Evolutionary conservation across 2,329 filamentous ascomycete species (phyloP), one percentile per base, ranked within the genome.

Genomic region (Aspergillus versicolor): DNA sequence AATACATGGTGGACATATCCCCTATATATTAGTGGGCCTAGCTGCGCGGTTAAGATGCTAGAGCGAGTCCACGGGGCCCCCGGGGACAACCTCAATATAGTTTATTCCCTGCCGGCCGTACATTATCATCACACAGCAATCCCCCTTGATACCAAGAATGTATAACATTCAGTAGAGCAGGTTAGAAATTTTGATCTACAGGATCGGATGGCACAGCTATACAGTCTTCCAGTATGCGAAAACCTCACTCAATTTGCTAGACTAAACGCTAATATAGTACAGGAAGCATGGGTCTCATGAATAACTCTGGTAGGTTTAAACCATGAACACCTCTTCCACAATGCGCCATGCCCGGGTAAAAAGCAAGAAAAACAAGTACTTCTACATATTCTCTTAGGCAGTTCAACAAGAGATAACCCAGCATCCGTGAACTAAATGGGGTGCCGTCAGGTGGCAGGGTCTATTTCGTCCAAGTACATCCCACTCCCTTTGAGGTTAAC

Each of bases 401-500:
- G 15, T 13, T 37, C 34, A n/a, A 37, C 34, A 37, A 37, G 13
- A 37, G 12, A 15, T 44, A 15, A 15, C 15, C n/a, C n/a, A 15
- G 34, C 6, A 24, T 15, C 17, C 34, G 27, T 13, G 27, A 21
- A 34, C n/a, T 17, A 12, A 15, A 43, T 44, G 4, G 42, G 44
- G 37, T 8, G 27, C 21, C 17, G 19, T 54, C 50, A 61, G 21
- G 22, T 15, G 9, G 47, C 45, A 19, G 61, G 49, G 21, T 64
- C 58, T 52, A 64, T 58, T 48, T 70, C 70, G 44, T 70, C 69
- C 59, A 72, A 61, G 57, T 73, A 75, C 49, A 73, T 57, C 2
- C 67, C 67, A 53, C 60, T 67, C 19, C 70, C 67, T 42, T 68
- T 72, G 9, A 74, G 58, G 60, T 64, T 72, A 12, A 68, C 65